Conservation (phyloP, 2,329 filamentous ascomycete genomes). For the Penicillium sp. region DNA sequence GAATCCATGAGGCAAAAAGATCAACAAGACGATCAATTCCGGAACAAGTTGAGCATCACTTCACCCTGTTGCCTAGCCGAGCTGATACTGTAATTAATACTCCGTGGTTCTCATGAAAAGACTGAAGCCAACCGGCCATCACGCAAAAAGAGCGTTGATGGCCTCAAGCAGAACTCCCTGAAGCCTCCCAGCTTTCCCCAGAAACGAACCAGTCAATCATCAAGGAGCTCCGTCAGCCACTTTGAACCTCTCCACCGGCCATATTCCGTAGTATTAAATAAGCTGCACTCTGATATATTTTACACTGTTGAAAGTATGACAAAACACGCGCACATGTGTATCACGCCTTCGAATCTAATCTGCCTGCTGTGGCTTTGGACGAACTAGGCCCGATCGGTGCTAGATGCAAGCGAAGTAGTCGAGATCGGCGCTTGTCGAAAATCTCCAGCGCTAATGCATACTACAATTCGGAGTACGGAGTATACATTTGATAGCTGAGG, state of each 20-base stretch:
- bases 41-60: background rate
- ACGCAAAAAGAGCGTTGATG: background rate
- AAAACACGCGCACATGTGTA: background rate
- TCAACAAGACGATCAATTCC: background rate
- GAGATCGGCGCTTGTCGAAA: constrained; percentile 8
- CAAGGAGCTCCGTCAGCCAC: background rate
- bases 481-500: background rate
- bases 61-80: background rate
- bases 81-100: background rate
- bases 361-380: background rate
- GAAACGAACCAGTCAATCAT: background rate
- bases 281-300: background rate
- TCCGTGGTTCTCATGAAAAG: background rate
- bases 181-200: background rate
- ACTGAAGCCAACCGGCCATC: background rate
- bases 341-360: background rate
- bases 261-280: background rate
- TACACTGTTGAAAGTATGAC: background rate
- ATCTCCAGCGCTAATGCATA: constrained; percentile 1
- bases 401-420: constrained; percentile 6
- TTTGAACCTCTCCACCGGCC: background rate
- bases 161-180: constrained; percentile 4
- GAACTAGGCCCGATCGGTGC: constrained; percentile 12
- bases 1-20: background rate
- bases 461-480: background rate